Evolutionary conservation across 73 alveolate species (phyloP).

Genomic region (Tetrahymena malaccensis): DNA sequence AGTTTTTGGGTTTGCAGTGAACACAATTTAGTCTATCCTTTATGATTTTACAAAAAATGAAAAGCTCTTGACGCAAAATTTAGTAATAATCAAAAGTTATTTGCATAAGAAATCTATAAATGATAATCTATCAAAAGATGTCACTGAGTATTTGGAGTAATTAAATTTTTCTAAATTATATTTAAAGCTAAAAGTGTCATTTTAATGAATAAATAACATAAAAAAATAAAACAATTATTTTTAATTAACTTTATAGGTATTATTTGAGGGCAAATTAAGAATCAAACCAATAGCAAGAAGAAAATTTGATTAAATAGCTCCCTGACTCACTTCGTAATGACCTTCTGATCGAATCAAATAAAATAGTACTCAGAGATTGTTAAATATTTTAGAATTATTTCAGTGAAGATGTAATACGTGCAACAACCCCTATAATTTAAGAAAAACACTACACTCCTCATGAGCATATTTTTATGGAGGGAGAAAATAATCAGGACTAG

Average conservation of each 20-base stretch:
- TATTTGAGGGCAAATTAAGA: not conserved
- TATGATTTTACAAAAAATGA: not conserved
- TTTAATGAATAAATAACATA: no score
- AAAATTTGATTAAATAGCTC: not conserved
- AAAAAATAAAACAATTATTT: no score
- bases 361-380: not conserved
- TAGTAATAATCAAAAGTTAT: not conserved
- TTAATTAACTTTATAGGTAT: not conserved
- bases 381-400: not conserved
- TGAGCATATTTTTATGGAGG: not conserved
- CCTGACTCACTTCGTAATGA: not conserved
- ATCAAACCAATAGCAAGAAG: not conserved
- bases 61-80: not conserved
- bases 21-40: not conserved
- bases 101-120: not conserved
- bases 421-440: not conserved
- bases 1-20: not conserved
- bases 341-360: not conserved
- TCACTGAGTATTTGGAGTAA: not conserved
- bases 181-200: no score
- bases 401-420: not conserved
- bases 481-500: not conserved
- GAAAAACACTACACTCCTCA: not conserved
- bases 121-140: not conserved
- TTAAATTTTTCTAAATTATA: no score